phyloP scores from a whole-genome alignment of 768 basidiomycete species.

The Pleurotus sapidus region DNA sequence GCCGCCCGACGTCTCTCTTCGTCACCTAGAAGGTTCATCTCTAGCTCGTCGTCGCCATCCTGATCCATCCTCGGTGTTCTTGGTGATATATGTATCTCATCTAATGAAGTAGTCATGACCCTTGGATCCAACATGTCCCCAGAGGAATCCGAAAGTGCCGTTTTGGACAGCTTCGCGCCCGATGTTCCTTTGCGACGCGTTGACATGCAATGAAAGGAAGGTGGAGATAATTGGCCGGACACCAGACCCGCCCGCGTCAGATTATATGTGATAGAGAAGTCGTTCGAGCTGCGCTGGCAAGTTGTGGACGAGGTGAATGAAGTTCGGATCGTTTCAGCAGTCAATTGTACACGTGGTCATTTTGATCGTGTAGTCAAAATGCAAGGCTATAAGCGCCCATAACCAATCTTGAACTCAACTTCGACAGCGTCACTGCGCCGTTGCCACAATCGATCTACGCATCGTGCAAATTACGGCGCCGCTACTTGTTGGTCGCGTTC shows the following conservation, averaged over 20 bases:
- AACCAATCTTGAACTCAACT: background rate
- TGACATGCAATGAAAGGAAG: constrained; percentile 23
- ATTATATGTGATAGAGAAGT: background rate
- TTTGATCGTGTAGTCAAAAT: background rate
- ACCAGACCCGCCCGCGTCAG: constrained; percentile 4
- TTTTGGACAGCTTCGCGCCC: constrained; percentile 13
- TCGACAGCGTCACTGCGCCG: constrained; percentile 1
- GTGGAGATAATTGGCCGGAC: constrained; percentile 1
- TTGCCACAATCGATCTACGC: constrained; percentile 1
- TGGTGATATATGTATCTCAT: constrained; percentile 57
- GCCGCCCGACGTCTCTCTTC: constrained; percentile 49
- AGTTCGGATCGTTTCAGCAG: background rate
- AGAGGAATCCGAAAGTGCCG: constrained; percentile 23
- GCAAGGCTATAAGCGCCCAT: background rate
- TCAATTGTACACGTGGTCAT: constrained; percentile 1
- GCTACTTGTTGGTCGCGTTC: background rate
- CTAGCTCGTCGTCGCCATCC: constrained; percentile 51
- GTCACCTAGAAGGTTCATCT: constrained; percentile 58
- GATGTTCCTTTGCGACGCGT: constrained; percentile 17
- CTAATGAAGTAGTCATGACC: constrained; percentile 56
- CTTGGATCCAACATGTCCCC: constrained; percentile 46
- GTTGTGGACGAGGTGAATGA: constrained; percentile 3
- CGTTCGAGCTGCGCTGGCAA: constrained; percentile 6
- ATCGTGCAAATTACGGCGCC: constrained; percentile 6
- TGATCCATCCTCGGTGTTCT: constrained; percentile 41